A percentile compares a stretch with the other conserved stretches of the same genome.
Conservation (phyloP, 768 basidiomycete genomes). For the Fibroporia radiculosa region DNA sequence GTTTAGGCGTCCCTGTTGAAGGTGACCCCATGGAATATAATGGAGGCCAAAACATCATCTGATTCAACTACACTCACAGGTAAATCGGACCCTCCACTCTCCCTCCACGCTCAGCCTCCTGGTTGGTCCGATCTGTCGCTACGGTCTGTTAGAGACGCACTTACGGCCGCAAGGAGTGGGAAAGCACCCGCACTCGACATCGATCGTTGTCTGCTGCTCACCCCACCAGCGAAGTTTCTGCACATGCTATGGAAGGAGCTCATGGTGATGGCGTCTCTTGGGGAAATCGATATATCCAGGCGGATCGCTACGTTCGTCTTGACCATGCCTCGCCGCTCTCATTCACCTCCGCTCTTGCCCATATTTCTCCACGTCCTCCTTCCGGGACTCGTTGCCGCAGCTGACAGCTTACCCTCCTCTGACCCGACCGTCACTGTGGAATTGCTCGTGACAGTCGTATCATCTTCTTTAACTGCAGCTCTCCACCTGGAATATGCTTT, state of each 20-base stretch:
- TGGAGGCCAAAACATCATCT: not conserved
- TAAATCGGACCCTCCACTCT: not conserved
- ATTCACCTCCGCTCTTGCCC: conserved; percentile 58
- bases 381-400: conserved; percentile 47
- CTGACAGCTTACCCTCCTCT: conserved; percentile 45
- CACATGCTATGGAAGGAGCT: conserved; percentile 64
- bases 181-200: conserved; percentile 63
- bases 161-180: conserved; percentile 49
- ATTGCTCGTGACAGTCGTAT: conserved; percentile 54
- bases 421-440: conserved; percentile 55
- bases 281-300: conserved; percentile 54
- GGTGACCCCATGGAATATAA: conserved; percentile 7
- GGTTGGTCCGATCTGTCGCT: conserved; percentile 45
- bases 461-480: conserved; percentile 58
- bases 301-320: conserved; percentile 64
- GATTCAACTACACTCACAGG: not conserved
- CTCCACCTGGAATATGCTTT: conserved; percentile 68
- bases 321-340: conserved; percentile 47
- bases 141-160: conserved; percentile 47
- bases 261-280: conserved; percentile 40
- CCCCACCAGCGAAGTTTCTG: conserved; percentile 55
- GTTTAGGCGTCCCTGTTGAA: conserved; percentile 23
- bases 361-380: conserved; percentile 65
- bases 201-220: conserved; percentile 52
- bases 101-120: not conserved